Percentiles rank a stretch among this genome's conserved stretches.
Evolutionary conservation across 805 yeast genomes (phyloP).

Genomic region (Saccharomycopsis oosterbeekiorum): DNA sequence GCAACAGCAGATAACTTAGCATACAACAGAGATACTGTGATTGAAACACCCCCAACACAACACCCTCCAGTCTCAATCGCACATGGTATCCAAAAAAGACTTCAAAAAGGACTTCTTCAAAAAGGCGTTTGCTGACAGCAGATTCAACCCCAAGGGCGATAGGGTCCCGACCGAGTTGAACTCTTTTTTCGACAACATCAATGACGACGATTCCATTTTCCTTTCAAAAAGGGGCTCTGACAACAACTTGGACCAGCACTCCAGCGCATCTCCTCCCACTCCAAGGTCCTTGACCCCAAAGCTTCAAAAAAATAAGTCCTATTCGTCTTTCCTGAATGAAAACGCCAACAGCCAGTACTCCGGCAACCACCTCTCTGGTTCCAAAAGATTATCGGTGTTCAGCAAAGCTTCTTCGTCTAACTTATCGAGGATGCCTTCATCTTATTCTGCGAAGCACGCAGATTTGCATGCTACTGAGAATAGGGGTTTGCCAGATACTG

Average conservation of each 20-base stretch:
- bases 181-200: slow-evolving; percentile 1
- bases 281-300: not conserved
- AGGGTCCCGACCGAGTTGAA: not conserved
- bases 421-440: not conserved
- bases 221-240: not conserved
- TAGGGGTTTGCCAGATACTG: not conserved
- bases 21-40: no score
- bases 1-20: no score
- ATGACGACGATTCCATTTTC: not conserved
- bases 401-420: not conserved
- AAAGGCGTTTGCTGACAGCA: not conserved
- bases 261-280: not conserved
- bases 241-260: not conserved
- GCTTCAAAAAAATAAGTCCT: not conserved
- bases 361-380: not conserved
- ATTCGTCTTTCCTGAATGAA: not conserved
- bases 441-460: not conserved
- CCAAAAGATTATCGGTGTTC: not conserved
- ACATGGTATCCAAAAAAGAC: not conserved
- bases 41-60: not conserved
- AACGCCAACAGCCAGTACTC: not conserved
- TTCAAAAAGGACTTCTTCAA: slow-evolving; percentile 1
- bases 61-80: not conserved
- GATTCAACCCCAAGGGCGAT: slow-evolving; percentile 1
- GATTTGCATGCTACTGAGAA: not conserved